A percentile compares a stretch with the other conserved stretches of the same genome.
Conservation (phyloP, 441 rosid genomes). For the Brassica hybrid region DNA sequence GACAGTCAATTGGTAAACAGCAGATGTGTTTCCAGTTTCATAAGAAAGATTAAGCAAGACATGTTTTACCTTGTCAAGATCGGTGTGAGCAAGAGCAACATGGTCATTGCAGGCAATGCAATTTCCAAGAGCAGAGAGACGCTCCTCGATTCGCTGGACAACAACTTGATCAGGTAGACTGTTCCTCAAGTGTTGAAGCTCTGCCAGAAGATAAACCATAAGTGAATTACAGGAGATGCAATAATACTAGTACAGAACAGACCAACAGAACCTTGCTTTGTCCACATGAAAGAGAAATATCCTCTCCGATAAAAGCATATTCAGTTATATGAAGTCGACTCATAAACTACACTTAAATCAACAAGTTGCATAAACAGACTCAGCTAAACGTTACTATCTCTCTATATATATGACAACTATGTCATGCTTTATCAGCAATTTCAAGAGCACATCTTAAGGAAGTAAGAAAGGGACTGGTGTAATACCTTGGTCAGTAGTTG, state of each 20-base stretch:
- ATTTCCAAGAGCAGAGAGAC: constrained; percentile 88
- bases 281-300: too few species aligned
- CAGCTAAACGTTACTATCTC: background rate
- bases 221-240: background rate
- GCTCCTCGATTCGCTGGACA: constrained; percentile 89
- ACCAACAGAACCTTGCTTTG: background rate
- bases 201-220: constrained; percentile 42
- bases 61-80: constrained; percentile 73
- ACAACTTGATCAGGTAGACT: constrained; percentile 93
- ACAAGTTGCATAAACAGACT: background rate
- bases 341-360: too few species aligned
- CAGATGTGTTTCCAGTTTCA: background rate
- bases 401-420: background rate
- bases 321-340: too few species aligned
- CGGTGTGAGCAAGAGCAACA: constrained; percentile 93
- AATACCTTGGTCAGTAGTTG: constrained; percentile 93
- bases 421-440: background rate
- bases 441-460: background rate
- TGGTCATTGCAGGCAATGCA: constrained; percentile 96
- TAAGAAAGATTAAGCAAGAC: background rate
- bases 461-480: background rate
- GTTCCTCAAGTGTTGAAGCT: constrained; percentile 92
- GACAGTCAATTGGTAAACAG: background rate
- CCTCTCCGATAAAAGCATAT: too few species aligned
- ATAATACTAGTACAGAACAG: background rate